phyloP scores from a whole-genome alignment of 2,329 filamentous ascomycete species.

The Parastagonospora avenae region DNA sequence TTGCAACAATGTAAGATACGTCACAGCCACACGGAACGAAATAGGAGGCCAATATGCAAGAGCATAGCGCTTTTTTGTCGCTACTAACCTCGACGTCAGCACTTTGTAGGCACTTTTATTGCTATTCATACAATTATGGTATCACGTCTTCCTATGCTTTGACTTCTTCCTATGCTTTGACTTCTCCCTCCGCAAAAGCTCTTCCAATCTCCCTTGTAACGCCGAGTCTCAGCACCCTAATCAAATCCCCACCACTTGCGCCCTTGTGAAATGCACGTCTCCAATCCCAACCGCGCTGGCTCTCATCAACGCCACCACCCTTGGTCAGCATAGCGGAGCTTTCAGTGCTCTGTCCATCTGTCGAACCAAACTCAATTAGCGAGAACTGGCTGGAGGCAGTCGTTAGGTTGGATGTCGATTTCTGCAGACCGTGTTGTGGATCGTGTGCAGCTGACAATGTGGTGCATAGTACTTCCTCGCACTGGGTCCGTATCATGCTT shows the following conservation, averaged over 20 bases:
- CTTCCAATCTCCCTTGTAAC: conserved; percentile 75
- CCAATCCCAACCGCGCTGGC: conserved; percentile 76
- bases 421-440: conserved; percentile 57
- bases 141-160: not conserved
- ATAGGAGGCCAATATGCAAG: too few species aligned
- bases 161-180: conserved; percentile 36
- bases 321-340: conserved; percentile 56
- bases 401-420: conserved; percentile 58
- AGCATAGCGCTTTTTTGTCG: too few species aligned
- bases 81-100: not conserved
- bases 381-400: conserved; percentile 66
- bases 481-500: conserved; percentile 72
- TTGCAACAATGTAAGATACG: too few species aligned
- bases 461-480: conserved; percentile 77
- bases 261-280: conserved; percentile 61
- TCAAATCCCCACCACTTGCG: conserved; percentile 70
- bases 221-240: conserved; percentile 72
- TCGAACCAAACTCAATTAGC: conserved; percentile 70
- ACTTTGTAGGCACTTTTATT: not conserved
- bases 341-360: conserved; percentile 42
- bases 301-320: conserved; percentile 39
- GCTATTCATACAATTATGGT: conserved; percentile 4
- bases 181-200: conserved; percentile 71
- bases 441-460: conserved; percentile 73
- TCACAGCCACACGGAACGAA: too few species aligned